Evolutionary conservation across 768 basidiomycete species (phyloP).

Genomic region (Lactifluus rugatus): DNA sequence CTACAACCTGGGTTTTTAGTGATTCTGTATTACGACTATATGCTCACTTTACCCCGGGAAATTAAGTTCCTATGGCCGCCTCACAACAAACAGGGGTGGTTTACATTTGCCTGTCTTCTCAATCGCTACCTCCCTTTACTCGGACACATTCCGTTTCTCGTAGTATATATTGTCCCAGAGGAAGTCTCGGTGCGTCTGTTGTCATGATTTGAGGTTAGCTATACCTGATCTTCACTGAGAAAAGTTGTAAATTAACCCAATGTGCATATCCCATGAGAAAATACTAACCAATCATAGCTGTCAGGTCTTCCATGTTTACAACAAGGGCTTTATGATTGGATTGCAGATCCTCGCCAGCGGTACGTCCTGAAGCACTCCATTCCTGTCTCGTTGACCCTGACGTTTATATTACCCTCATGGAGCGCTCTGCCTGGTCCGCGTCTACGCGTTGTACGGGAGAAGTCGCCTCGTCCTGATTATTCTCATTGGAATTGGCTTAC

Average conservation of each 20-base stretch:
- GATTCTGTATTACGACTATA: constrained; percentile 26
- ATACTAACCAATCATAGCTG: neutral
- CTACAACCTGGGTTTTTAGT: constrained; percentile 12
- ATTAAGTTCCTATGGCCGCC: constrained; percentile 35
- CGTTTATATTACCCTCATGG: neutral
- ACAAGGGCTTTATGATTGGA: neutral
- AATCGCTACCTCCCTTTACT: constrained; percentile 42
- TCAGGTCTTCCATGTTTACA: neutral
- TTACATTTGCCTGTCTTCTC: constrained; percentile 38
- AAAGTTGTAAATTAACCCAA: constrained; percentile 1
- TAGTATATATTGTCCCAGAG: constrained; percentile 16
- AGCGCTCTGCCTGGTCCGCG: constrained; percentile 3
- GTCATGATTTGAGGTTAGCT: neutral
- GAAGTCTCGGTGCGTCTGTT: neutral
- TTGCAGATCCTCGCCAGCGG: neutral
- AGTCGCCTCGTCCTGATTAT: neutral
- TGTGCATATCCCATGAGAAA: neutral
- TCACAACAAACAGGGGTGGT: constrained; percentile 28
- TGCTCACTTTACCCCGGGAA: constrained; percentile 28
- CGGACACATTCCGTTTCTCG: constrained; percentile 24
- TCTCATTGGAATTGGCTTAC: neutral
- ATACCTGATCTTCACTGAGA: neutral
- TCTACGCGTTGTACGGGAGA: constrained; percentile 2
- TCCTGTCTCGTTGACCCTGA: neutral
- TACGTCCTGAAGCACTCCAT: neutral